phyloP scores from a whole-genome alignment of 768 basidiomycete genomes.

The Xerocomellus chrysenteron region DNA sequence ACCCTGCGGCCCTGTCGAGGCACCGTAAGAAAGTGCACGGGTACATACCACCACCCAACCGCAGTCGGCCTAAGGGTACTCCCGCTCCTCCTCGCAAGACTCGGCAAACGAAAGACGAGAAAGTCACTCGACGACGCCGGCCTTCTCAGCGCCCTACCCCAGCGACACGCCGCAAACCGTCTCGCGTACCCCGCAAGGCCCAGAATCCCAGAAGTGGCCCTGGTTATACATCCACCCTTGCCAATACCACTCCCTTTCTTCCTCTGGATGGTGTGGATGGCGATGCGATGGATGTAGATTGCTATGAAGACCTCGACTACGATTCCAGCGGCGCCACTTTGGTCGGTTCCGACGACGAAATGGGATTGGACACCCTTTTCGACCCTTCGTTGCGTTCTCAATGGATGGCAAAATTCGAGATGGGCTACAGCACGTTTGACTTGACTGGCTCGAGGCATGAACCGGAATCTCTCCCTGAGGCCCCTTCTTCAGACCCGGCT shows the following conservation, averaged over 20 bases:
- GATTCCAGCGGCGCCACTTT: not conserved
- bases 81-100: not conserved
- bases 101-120: not conserved
- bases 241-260: not conserved
- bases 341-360: slow-evolving; percentile 1
- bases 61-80: not conserved
- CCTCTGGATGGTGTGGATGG: too few relatives aligned
- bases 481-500: not conserved
- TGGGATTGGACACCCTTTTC: slow-evolving; percentile 2
- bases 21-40: slow-evolving; percentile 26
- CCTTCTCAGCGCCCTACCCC: not conserved
- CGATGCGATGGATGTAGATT: not conserved
- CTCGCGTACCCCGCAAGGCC: not conserved
- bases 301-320: not conserved
- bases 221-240: too few relatives aligned
- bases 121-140: not conserved
- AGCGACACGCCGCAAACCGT: not conserved
- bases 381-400: slow-evolving; percentile 4
- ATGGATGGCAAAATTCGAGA: slow-evolving; percentile 18
- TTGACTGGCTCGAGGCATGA: not conserved
- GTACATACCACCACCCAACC: slow-evolving; percentile 15
- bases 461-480: not conserved
- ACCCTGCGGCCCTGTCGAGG: slow-evolving; percentile 27
- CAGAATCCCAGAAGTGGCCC: not conserved
- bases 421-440: slow-evolving; percentile 2